Base-by-base conservation (phyloP, 768 basidiomycete genomes). In the Phanerodontia chrysosporium region DNA sequence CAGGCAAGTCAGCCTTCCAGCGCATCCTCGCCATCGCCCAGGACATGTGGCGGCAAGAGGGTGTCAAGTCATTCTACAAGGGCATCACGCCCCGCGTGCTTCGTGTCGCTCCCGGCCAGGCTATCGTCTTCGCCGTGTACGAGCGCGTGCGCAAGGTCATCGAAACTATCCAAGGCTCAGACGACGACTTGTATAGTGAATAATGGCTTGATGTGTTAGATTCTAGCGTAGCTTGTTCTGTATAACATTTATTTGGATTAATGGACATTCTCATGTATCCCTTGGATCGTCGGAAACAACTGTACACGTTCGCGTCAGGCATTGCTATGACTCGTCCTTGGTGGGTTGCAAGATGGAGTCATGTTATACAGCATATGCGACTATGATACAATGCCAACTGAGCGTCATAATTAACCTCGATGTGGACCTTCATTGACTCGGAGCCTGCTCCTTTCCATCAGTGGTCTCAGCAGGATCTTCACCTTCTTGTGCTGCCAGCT, bases 91-190 rank as follows among this genome's bases (percentile, higher is more conserved):
- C 97, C 35, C 83, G 97, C 22, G 95, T 99, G 35, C 77, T 97
- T 66, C 85, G 97, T 55, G 97, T 99, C 46, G 97, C 97, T 1
- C 97, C 97, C 8, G 97, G 96, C 1, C 92, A 93, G 72, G 95
- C 95, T 1, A 91, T 98, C 64, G 96, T 98, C 35, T 98, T 98
- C 68, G 92, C 96, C 13, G 96, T 99, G 27, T 98, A 98, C 67
- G 96, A 99, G 76, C 80, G 89, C 51, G 89, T 98, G 61, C 86
- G 89, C 72, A 74, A 69, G 66, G 57, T 80, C 39, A 88, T 96
- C 58, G 95, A 96, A 79, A 76, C 72, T 56, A 77, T 92, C 55
- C 78, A 70, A 58, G 83, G 83, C 46, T 78, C 76, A 22, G 74
- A 75, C 39, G 87, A 88, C 35, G 83, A 87, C 63, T 70, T 73